Conservation (phyloP, 164 flowering plant species). For the Warburgia ugandensis region DNA sequence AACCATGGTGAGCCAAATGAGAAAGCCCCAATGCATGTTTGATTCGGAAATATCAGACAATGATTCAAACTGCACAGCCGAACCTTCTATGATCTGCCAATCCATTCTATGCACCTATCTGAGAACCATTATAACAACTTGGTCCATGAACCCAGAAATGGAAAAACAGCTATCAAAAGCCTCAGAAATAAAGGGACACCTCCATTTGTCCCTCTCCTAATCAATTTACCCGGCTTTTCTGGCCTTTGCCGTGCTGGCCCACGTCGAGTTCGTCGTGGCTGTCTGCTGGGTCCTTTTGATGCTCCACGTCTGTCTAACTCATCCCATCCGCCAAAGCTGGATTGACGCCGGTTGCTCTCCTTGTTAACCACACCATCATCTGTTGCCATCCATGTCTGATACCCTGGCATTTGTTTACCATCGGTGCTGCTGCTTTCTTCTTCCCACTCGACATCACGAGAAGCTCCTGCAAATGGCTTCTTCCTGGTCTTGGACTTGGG, state of each 20-base stretch:
- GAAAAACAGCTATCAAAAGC: constrained; percentile 67
- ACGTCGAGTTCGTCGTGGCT: constrained; percentile 12
- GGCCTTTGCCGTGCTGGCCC: constrained; percentile 5
- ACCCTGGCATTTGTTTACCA: constrained; percentile 22
- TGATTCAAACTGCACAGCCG: too few relatives aligned
- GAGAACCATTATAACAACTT: constrained; percentile 36
- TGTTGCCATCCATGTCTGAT: constrained; percentile 41
- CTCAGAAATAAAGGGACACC: constrained; percentile 56
- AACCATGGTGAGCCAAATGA: too few relatives aligned
- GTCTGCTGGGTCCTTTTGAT: constrained; percentile 11
- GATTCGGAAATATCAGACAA: too few relatives aligned
- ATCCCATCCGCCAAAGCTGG: constrained; percentile 88
- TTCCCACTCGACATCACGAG: constrained; percentile 12
- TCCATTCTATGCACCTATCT: too few relatives aligned
- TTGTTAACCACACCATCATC: constrained; percentile 24
- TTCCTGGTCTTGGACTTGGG: constrained; percentile 24
- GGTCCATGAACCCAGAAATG: constrained; percentile 79
- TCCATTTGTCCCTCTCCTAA: constrained; percentile 27
- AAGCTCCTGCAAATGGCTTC: constrained; percentile 20
- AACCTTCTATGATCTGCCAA: too few relatives aligned
- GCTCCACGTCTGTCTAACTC: constrained; percentile 39
- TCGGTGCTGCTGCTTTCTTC: constrained; percentile 9
- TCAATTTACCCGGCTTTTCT: constrained; percentile 30
- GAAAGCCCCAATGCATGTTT: too few relatives aligned
- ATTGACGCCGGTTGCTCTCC: constrained; percentile 12